Conservation (phyloP, 805 yeast genomes). For the Saturnispora ahearnii region DNA sequence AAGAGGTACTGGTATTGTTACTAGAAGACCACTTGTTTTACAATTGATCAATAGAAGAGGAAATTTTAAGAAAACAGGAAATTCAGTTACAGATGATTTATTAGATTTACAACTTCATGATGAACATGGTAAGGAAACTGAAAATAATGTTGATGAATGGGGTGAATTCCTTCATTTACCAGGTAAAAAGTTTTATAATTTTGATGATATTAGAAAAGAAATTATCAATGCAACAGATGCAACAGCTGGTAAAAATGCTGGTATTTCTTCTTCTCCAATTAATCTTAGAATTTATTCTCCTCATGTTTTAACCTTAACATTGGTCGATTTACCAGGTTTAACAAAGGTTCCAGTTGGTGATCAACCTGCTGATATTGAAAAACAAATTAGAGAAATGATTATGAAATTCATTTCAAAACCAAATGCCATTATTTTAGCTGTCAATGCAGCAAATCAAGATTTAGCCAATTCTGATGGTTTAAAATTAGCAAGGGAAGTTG, state of each 20-base stretch:
- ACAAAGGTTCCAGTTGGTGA: conserved; percentile 99
- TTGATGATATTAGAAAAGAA: conserved; percentile 81
- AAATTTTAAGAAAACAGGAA: conserved; percentile 22
- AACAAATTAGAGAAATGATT: conserved; percentile 86
- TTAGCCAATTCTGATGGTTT: conserved; percentile 95
- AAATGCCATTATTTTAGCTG: conserved; percentile 88
- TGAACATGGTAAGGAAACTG: conserved; percentile 43
- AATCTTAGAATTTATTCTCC: conserved; percentile 91
- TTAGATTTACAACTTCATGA: conserved; percentile 37
- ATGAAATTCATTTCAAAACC: conserved; percentile 92
- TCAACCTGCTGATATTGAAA: conserved; percentile 95
- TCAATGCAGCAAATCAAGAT: conserved; percentile 94
- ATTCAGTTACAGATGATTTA: conserved; percentile 27
- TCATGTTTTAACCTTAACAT: conserved; percentile 83
- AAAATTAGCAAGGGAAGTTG: conserved; percentile 94
- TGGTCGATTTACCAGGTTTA: conserved; percentile 94
- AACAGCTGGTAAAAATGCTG: conserved; percentile 72
- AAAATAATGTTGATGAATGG: conserved; percentile 82
- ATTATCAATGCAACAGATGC: conserved; percentile 88
- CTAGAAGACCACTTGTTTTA: conserved; percentile 77
- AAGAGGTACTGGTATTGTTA: conserved; percentile 87
- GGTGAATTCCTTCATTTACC: conserved; percentile 95
- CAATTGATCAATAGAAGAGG: conserved; percentile 59
- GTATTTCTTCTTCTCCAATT: conserved; percentile 88
- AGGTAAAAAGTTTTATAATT: conserved; percentile 76